Conservation (phyloP, 83 land plant species). For the Picea abies region DNA sequence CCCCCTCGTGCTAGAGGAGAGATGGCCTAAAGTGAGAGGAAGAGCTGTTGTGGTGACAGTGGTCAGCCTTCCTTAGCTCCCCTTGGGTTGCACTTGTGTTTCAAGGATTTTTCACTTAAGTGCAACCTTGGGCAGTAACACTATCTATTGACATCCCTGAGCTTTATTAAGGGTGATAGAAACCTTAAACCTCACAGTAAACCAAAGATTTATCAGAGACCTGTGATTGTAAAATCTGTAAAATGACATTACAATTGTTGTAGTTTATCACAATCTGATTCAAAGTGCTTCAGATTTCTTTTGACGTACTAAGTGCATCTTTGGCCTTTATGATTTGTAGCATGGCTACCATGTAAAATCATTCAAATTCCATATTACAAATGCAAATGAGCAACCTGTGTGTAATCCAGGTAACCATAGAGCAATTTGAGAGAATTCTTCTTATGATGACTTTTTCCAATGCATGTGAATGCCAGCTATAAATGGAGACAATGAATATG, state of each 20-base stretch:
- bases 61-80: too few relatives aligned
- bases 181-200: background rate
- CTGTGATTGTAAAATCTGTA: background rate
- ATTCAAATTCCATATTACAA: background rate
- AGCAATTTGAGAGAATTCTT: background rate
- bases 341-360: background rate
- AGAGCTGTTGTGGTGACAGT: too few relatives aligned
- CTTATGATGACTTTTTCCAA: constrained; percentile 2
- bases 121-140: too few relatives aligned
- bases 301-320: background rate
- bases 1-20: too few relatives aligned
- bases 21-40: too few relatives aligned
- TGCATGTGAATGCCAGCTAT: background rate
- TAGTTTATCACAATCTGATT: background rate
- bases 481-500: background rate
- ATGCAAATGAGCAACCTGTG: background rate
- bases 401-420: background rate
- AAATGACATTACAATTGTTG: background rate
- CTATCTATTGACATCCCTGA: background rate
- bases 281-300: background rate
- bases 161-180: background rate
- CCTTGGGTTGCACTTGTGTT: too few relatives aligned
- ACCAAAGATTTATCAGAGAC: background rate
- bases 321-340: background rate
- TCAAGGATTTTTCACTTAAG: too few relatives aligned